Base-by-base conservation (phyloP, 192 early-diverging fungal genomes). In the Coemansia sp. region DNA sequence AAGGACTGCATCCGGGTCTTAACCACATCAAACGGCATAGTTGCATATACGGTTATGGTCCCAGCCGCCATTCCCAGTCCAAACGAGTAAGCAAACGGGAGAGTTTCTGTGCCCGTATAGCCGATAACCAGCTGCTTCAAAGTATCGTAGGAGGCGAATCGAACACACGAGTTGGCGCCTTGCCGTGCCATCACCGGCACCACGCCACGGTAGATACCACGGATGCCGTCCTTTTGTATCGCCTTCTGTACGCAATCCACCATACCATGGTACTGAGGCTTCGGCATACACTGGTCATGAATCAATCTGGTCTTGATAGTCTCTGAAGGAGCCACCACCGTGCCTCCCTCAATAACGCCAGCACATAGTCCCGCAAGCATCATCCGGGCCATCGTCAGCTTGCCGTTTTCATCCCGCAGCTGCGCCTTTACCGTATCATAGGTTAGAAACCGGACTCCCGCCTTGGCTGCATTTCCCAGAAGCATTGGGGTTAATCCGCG, bases 251-350 rank as follows among this genome's bases (percentile, higher is more conserved):
- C 79, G 63, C 93, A 94, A 58, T 96, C 90, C 0, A 85, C 65
- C 6, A 92, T 78, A 5, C 96, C 94, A 6, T 79, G 72, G 76
- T 90, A 98, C 46, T 81, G 71, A 10, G 91, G 92, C 6, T 80
- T 78, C 0, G 83, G 54, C 31, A 65, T 71, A 64, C 90, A 93
- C 63, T 84, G 83, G 72, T 98, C 95, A 54, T 94, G 90, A 57
- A 98, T 98, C 28, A 98, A 63, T 62, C 96, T 94, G 6, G 95
- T 98, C 30, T 96, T 99, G 72, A 98, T 92, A 3, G 93, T 92
- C 74, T 98, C 96, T 15, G 90, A 87, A 4, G 90, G 91, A 6
- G 96, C 94, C 0, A 99, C 96, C 15, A 91, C 94, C 3, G 89
- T 44, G 16, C 84, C 68, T 0, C 92, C 96, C 69, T 99, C 96